Evolutionary conservation across 176 grass and related monocot genomes (phyloP).

Genomic region (Pontederia paniculata): DNA sequence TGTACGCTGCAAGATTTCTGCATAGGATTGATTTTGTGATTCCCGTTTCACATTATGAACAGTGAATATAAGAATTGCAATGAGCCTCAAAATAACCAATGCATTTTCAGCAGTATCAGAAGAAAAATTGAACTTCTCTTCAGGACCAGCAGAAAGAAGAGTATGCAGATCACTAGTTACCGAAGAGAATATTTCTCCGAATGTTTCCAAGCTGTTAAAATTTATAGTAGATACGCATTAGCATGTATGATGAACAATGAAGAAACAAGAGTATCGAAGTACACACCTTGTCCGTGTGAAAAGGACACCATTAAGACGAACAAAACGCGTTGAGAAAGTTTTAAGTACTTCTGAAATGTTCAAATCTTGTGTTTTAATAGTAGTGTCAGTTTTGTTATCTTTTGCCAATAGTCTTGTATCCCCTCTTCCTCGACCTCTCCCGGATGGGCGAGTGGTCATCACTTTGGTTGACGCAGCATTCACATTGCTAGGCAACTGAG

Average conservation of each 20-base stretch:
- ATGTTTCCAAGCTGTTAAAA: conserved; percentile 70
- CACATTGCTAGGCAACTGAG: conserved; percentile 40
- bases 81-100: conserved; percentile 39
- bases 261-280: neutral
- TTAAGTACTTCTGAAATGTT: conserved; percentile 51
- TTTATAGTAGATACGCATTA: neutral
- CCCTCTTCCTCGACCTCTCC: conserved; percentile 54
- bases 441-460: conserved; percentile 33
- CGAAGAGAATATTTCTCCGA: conserved; percentile 62
- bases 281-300: conserved; percentile 35
- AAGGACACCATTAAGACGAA: conserved; percentile 82
- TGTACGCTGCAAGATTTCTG: conserved; percentile 60
- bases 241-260: neutral
- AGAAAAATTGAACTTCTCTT: conserved; percentile 66
- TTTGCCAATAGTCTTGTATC: conserved; percentile 45
- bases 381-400: conserved; percentile 34
- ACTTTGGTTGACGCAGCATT: conserved; percentile 31
- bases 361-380: conserved; percentile 37
- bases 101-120: conserved; percentile 61
- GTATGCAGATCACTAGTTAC: conserved; percentile 49
- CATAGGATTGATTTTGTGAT: conserved; percentile 59
- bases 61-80: conserved; percentile 86
- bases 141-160: conserved; percentile 64
- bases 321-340: conserved; percentile 63
- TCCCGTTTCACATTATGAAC: conserved; percentile 81